Evolutionary conservation across 1,139 yeast species (phyloP).

Genomic region (Geotrichum reessii): DNA sequence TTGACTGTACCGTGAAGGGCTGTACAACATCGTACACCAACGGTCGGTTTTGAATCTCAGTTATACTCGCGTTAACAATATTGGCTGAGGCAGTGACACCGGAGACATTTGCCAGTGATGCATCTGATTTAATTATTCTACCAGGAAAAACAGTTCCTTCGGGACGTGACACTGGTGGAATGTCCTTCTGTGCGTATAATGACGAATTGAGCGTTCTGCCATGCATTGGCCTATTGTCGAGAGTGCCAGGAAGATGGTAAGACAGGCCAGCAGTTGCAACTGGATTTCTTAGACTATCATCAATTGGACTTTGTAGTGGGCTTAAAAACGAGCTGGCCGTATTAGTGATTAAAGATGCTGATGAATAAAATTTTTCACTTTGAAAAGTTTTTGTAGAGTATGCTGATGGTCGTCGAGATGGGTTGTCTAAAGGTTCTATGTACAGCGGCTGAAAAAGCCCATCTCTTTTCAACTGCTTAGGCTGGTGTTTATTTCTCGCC

Average conservation of each 20-base stretch:
- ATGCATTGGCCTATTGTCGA: conserved; percentile 21
- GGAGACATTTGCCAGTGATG: conserved; percentile 19
- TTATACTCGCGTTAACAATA: conserved; percentile 4
- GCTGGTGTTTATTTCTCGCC: neutral
- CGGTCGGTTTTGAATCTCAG: neutral
- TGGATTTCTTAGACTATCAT: conserved; percentile 8
- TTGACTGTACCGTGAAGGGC: conserved; percentile 13
- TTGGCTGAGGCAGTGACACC: conserved; percentile 21
- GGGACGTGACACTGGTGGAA: neutral
- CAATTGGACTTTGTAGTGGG: neutral
- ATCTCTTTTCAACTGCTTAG: neutral
- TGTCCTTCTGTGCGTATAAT: neutral
- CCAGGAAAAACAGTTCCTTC: conserved; percentile 19
- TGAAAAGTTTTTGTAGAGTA: neutral
- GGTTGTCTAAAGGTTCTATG: neutral
- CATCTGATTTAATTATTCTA: conserved; percentile 18
- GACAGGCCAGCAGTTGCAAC: conserved; percentile 25
- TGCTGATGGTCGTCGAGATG: neutral
- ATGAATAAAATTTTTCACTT: neutral
- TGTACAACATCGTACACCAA: conserved; percentile 10
- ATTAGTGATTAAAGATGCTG: neutral
- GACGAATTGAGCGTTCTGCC: neutral
- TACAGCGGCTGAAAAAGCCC: neutral
- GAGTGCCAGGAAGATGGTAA: conserved; percentile 24
- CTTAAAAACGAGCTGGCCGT: neutral